A percentile compares a stretch with the other conserved stretches of the same genome.
Conservation (phyloP, 2,329 filamentous ascomycete genomes). For the Pseudogymnoascus sp. region DNA sequence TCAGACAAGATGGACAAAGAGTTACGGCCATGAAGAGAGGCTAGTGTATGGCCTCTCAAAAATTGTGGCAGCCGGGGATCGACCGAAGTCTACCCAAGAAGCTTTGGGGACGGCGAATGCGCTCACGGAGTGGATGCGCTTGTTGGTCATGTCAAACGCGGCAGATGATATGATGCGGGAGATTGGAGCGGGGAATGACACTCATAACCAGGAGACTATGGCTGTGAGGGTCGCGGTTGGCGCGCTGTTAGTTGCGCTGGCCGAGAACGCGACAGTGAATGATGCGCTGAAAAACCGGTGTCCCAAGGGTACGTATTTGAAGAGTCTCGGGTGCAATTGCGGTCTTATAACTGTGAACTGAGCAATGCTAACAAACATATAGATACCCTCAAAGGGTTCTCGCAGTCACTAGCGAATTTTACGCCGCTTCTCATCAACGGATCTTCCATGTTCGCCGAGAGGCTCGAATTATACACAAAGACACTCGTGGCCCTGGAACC, state of each 20-base stretch:
- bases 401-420: conserved; percentile 46
- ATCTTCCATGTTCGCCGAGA: conserved; percentile 41
- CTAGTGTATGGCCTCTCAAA: conserved; percentile 28
- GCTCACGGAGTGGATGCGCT: conserved; percentile 51
- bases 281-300: conserved; percentile 44
- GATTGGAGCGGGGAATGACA: conserved; percentile 37
- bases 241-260: conserved; percentile 53
- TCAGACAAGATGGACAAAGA: conserved; percentile 44
- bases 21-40: conserved; percentile 39
- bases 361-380: conserved; percentile 10
- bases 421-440: conserved; percentile 50
- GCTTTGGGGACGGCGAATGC: conserved; percentile 43
- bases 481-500: conserved; percentile 50
- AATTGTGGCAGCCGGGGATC: conserved; percentile 37
- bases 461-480: conserved; percentile 51
- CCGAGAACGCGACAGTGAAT: conserved; percentile 52
- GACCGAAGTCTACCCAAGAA: conserved; percentile 40
- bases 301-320: conserved; percentile 42
- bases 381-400: conserved; percentile 44
- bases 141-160: conserved; percentile 46
- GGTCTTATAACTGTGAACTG: background rate
- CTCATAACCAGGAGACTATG: conserved; percentile 48
- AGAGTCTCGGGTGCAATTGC: background rate
- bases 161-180: conserved; percentile 37
- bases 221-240: conserved; percentile 57